Evolutionary conservation across 306 rosid species (phyloP).

Genomic region (Acacia melanoxylon): DNA sequence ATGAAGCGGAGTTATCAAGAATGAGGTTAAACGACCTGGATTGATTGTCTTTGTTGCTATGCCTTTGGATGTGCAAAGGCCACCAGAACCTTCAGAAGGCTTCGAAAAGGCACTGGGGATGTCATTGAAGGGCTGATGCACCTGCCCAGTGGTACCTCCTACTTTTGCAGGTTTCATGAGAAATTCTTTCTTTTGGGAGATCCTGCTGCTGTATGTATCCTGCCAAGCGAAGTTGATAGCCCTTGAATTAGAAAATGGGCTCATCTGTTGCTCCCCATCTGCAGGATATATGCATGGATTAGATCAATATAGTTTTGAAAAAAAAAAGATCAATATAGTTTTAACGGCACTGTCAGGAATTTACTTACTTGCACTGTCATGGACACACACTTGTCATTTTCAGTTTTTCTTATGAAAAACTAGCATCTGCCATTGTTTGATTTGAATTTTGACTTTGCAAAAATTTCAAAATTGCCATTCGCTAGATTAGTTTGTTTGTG

Average conservation of each 20-base stretch:
- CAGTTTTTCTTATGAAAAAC: not conserved
- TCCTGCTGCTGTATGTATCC: slow-evolving; percentile 35
- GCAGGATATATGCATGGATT: not conserved
- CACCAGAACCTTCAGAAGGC: slow-evolving; percentile 46
- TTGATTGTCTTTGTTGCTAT: slow-evolving; percentile 40
- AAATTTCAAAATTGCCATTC: not conserved
- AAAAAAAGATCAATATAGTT: not conserved
- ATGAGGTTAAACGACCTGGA: slow-evolving; percentile 47
- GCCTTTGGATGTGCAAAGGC: slow-evolving; percentile 45
- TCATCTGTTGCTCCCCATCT: slow-evolving; percentile 63
- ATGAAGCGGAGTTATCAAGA: not conserved
- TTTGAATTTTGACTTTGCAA: not conserved
- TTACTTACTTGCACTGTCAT: not conserved
- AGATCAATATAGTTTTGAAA: not conserved
- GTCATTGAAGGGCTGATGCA: slow-evolving; percentile 30
- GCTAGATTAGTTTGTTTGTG: not conserved
- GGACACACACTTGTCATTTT: not conserved
- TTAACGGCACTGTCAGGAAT: not conserved
- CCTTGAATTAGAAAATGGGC: slow-evolving; percentile 42
- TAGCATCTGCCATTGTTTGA: not conserved
- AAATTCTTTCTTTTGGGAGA: slow-evolving; percentile 61
- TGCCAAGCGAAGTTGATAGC: slow-evolving; percentile 53
- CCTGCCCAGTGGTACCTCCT: slow-evolving; percentile 11
- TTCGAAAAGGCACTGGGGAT: slow-evolving; percentile 32
- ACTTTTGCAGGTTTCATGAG: slow-evolving; percentile 50